A percentile compares a stretch with the other conserved stretches of the same genome.
phyloP scores from a whole-genome alignment of 805 yeast genomes.

The Suhomyces tanzawaensis region DNA sequence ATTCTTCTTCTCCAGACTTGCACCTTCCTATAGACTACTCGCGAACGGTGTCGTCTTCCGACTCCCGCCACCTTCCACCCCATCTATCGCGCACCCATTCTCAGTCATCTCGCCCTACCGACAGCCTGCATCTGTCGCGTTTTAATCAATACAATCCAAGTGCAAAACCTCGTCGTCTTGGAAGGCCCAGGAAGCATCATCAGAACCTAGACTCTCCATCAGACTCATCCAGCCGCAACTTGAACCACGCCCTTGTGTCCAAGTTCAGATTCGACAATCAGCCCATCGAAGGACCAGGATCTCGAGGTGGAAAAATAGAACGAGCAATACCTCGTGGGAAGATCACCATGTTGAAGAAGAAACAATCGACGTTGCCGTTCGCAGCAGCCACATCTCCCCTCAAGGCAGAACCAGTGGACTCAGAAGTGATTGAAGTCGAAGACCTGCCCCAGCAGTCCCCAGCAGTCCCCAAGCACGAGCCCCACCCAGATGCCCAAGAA shows the following conservation, averaged over 20 bases:
- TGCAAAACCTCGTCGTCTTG: conserved; percentile 31
- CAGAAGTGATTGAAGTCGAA: neutral
- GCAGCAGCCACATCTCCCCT: conserved; percentile 5
- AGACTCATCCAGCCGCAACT: conserved; percentile 24
- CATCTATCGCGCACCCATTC: neutral
- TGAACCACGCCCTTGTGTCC: conserved; percentile 28
- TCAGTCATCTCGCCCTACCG: neutral
- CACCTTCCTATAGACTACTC: neutral
- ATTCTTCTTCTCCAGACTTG: neutral
- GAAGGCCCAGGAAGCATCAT: conserved; percentile 33
- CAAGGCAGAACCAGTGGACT: neutral
- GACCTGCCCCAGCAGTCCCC: neutral
- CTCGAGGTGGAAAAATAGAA: conserved; percentile 34
- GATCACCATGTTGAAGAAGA: conserved; percentile 20
- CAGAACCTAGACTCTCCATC: conserved; percentile 18
- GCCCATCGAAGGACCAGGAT: conserved; percentile 40
- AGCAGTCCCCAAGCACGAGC: neutral
- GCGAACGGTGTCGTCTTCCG: neutral
- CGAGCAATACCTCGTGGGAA: conserved; percentile 23
- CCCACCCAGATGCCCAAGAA: neutral
- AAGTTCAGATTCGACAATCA: conserved; percentile 33
- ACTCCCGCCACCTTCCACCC: neutral
- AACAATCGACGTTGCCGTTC: conserved; percentile 14
- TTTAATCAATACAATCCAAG: conserved; percentile 33
- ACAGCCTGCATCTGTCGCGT: conserved; percentile 3